Conservation (phyloP, 2,329 filamentous ascomycete genomes). For the Seiridium cupressi region DNA sequence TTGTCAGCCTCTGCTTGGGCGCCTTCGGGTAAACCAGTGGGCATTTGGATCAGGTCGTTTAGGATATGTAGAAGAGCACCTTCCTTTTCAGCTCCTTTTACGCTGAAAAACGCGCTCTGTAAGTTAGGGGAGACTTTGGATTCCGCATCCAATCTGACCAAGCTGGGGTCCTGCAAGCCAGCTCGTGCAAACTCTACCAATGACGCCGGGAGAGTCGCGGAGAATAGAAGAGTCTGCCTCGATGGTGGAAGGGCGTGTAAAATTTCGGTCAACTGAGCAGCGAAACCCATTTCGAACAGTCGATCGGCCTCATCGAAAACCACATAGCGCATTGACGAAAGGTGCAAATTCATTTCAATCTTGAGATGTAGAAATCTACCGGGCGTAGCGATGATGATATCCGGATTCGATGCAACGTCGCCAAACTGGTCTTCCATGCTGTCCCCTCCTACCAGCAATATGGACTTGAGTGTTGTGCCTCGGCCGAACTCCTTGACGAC, state of each 20-base stretch:
- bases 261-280: conserved; percentile 89
- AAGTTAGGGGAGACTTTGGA: conserved; percentile 95
- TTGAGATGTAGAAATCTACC: conserved; percentile 95
- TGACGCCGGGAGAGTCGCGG: conserved; percentile 89
- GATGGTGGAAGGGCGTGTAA: conserved; percentile 80
- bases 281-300: conserved; percentile 98
- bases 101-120: conserved; percentile 90
- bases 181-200: conserved; percentile 94
- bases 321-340: conserved; percentile 90
- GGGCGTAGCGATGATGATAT: conserved; percentile 95
- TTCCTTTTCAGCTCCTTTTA: conserved; percentile 93
- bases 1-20: conserved; percentile 44
- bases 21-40: conserved; percentile 60
- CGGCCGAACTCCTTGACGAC: conserved; percentile 92
- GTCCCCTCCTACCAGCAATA: conserved; percentile 90
- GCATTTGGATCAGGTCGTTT: conserved; percentile 90
- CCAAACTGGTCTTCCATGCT: conserved; percentile 93
- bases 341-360: conserved; percentile 89
- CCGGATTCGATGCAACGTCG: conserved; percentile 89
- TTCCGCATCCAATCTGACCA: conserved; percentile 89
- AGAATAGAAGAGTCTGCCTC: conserved; percentile 91
- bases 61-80: conserved; percentile 86
- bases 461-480: conserved; percentile 88
- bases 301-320: conserved; percentile 98
- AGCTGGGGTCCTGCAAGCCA: conserved; percentile 85